Conservation (phyloP, 2,329 filamentous ascomycete genomes). For the Trichoderma atrobrunneum region DNA sequence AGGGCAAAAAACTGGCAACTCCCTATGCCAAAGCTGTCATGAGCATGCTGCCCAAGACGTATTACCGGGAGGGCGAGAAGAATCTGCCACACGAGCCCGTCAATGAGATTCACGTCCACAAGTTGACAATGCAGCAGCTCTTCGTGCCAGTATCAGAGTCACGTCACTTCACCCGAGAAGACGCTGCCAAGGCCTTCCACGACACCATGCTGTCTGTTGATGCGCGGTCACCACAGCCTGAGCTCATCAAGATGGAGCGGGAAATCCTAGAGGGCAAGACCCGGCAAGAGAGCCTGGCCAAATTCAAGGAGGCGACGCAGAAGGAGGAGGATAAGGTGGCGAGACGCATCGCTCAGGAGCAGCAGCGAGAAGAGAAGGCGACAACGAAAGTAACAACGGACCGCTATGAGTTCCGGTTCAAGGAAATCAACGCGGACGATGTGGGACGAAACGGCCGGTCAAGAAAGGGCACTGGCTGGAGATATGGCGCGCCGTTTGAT, state of each 20-base stretch:
- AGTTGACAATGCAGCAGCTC: conserved; percentile 60
- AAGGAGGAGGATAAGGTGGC: conserved; percentile 42
- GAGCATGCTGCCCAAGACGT: conserved; percentile 74
- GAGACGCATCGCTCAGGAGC: conserved; percentile 31
- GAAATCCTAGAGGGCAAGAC: conserved; percentile 41
- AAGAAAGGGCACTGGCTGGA: conserved; percentile 53
- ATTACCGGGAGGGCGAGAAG: conserved; percentile 51
- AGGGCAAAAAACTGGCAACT: conserved; percentile 74
- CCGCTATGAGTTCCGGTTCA: conserved; percentile 64
- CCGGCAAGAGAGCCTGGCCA: conserved; percentile 36
- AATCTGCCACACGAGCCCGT: conserved; percentile 54
- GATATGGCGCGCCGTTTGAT: conserved; percentile 61
- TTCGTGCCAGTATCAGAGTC: conserved; percentile 64
- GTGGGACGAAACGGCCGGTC: conserved; percentile 54
- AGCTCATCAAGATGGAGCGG: conserved; percentile 57
- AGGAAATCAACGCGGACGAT: conserved; percentile 55
- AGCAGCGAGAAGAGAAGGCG: conserved; percentile 37
- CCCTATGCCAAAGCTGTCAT: conserved; percentile 76
- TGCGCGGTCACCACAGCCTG: conserved; percentile 58
- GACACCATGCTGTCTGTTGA: conserved; percentile 59
- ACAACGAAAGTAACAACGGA: conserved; percentile 47
- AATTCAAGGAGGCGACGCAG: conserved; percentile 44
- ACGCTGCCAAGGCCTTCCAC: conserved; percentile 64
- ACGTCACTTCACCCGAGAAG: conserved; percentile 59
- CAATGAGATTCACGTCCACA: conserved; percentile 64